Evolutionary conservation across 176 grass and related monocot species (phyloP).

Genomic region (Chrysopogon serrulatus): DNA sequence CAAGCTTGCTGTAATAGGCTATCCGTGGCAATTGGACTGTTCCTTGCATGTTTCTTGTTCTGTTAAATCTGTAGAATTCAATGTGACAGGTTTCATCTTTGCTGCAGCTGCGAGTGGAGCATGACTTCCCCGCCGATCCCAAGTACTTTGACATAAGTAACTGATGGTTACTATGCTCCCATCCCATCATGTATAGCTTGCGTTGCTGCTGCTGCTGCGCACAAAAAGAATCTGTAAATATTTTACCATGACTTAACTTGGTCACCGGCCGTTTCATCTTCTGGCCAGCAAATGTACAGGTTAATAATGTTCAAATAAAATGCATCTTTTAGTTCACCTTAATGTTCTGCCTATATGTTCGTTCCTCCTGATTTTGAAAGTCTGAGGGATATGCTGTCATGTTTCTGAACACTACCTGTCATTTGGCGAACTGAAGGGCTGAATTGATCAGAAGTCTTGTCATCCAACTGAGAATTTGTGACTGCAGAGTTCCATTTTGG

Average conservation of each 20-base stretch:
- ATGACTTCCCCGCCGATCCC: constrained; percentile 90
- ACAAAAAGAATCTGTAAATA: constrained; percentile 46
- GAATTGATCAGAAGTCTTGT: neutral
- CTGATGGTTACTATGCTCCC: constrained; percentile 31
- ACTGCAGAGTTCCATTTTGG: neutral
- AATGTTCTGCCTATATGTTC: neutral
- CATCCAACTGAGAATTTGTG: neutral
- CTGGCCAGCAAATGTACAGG: constrained; percentile 52
- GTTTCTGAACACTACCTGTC: neutral
- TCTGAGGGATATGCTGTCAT: neutral
- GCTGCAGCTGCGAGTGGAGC: constrained; percentile 78
- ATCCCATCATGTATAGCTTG: constrained; percentile 17
- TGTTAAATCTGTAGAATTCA: neutral
- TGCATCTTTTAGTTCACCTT: constrained; percentile 10
- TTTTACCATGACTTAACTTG: constrained; percentile 34
- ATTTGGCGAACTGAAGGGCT: neutral
- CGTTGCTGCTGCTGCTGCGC: neutral
- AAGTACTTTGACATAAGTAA: constrained; percentile 98
- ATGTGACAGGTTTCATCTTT: neutral
- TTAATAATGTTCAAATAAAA: constrained; percentile 52
- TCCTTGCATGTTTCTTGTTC: neutral
- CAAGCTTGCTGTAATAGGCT: neutral
- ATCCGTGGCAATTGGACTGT: neutral
- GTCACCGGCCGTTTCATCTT: neutral
- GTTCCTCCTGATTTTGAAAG: neutral